Evolutionary conservation across 2,329 filamentous ascomycete genomes (phyloP), one percentile per base, ranked within the genome.

Genomic region (Cercospora zeina): DNA sequence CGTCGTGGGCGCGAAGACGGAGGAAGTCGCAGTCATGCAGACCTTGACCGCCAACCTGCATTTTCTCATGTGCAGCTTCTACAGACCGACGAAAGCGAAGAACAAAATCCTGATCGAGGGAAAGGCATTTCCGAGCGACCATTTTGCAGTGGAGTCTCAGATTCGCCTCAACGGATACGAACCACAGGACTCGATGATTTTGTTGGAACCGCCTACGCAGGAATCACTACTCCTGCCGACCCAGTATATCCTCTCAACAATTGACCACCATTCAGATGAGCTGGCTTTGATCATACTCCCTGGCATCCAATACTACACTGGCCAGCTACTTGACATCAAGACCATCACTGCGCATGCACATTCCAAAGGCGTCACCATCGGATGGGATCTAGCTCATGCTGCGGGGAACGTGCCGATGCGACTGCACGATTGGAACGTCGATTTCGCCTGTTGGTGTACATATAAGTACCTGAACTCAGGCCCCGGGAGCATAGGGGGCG

Each of bases 401-500:
- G 89, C 85, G 21, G 92, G 92, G 33, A 96, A 96, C 72, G 89
- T 96, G 1, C 86, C 89, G 42, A 77, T 96, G 16, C 77, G 81
- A 62, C 81, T 96, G 19, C 91, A 96, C 75, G 90, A 93, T 69
- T 96, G 92, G 92, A 83, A 89, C 68, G 91, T 96, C 34, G 92
- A 96, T 75, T 96, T 96, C 71, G 92, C 93, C 14, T 90, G 85
- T 58, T 96, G 92, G 92, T 96, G 92, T 77, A 93, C 88, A 16
- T 96, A 96, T 82, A 96, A 96, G 78, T 96, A 96, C 78, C 84
- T 96, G 74, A 96, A 96, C 73, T 87, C 87, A 27, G 92, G 92
- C 0, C 91, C 92, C 0, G 92, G 92, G 3, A 83, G 87, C 14
- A 96, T 96, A 66, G 91, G 85, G 1, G 91, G 89, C 0, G 80